Evolutionary conservation across 805 yeast species (phyloP), one percentile per base, ranked within the genome.

Genomic region (Sugiyamaella mastotermitis): DNA sequence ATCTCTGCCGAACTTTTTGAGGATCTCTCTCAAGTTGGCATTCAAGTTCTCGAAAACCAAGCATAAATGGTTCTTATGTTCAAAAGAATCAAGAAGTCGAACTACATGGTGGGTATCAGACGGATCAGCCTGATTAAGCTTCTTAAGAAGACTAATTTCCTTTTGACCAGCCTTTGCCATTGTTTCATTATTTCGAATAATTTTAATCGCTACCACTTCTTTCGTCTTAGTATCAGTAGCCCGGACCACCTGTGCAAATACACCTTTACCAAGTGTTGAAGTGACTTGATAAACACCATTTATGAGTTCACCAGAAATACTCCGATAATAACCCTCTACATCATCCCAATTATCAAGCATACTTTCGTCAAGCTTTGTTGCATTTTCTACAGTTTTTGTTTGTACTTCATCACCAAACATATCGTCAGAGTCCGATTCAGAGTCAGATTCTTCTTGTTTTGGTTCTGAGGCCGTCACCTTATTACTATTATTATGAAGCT

Each of bases 61-160:
- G 61, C 96, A 87, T 22, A 87, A 62, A 63, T 87, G 97, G 46
- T 80, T 82, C 50, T 80, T 82, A 57, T 84, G 94, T 56, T 82
- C 72, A 55, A 87, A 88, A 14, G 83, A 78, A 55, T 83, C 88
- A 46, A 78, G 67, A 46, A 87, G 61, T 43, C 78, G 64, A 31
- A 88, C 65, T 48, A 88, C 78, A 57, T 75, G 78, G 46, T 74
- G 77, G 26, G 74, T 65, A 45, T 78, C 77, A 11, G 62, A 46
- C 0, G 79, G 77, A 52, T 83, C 77, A 4, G 78, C 76, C 54
- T 69, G 86, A 50, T 66, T 66, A 49, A 78, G 65, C 50, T 75
- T 79, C 56, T 78, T 69, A 77, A 83, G 80, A 28, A 87, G 77
- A 10, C 79, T 71, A 9, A 84, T 84, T 57, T 87, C 97, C 52